Evolutionary conservation across 2,329 filamentous ascomycete genomes (phyloP).

Genomic region (Ustilaginoidea virens): DNA sequence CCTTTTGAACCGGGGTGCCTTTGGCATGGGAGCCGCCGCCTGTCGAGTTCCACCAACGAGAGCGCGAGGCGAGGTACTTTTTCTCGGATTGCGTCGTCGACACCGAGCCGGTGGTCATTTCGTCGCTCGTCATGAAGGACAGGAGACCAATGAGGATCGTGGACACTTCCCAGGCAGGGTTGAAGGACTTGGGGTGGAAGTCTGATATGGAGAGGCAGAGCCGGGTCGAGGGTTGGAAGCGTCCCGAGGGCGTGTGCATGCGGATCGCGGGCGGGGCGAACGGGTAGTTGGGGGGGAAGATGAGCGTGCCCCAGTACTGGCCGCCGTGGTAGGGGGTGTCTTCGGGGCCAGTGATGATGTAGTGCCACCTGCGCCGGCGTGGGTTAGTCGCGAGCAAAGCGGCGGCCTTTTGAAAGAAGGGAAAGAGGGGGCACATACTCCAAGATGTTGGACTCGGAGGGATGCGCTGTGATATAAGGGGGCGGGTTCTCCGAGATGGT

Average conservation of each 20-base stretch:
- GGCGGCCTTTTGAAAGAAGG: no score
- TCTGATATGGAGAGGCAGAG: constrained; percentile 93
- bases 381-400: constrained; percentile 1
- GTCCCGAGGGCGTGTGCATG: constrained; percentile 94
- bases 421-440: constrained; percentile 45
- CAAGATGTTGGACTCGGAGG: constrained; percentile 80
- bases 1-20: constrained; percentile 40
- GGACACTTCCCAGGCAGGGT: constrained; percentile 94
- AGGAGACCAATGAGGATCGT: constrained; percentile 90
- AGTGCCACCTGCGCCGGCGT: constrained; percentile 58
- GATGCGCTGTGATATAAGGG: constrained; percentile 78
- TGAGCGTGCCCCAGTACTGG: constrained; percentile 95
- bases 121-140: constrained; percentile 96
- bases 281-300: constrained; percentile 92
- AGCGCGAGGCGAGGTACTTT: constrained; percentile 58
- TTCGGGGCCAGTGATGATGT: constrained; percentile 87
- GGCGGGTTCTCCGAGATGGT: constrained; percentile 58
- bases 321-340: constrained; percentile 87
- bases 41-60: constrained; percentile 93
- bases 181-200: constrained; percentile 96
- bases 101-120: constrained; percentile 93
- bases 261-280: constrained; percentile 95
- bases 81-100: constrained; percentile 64
- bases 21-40: constrained; percentile 62
- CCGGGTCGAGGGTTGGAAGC: constrained; percentile 83